phyloP scores from a whole-genome alignment of 441 rosid species.

The Corymbia calophylla region DNA sequence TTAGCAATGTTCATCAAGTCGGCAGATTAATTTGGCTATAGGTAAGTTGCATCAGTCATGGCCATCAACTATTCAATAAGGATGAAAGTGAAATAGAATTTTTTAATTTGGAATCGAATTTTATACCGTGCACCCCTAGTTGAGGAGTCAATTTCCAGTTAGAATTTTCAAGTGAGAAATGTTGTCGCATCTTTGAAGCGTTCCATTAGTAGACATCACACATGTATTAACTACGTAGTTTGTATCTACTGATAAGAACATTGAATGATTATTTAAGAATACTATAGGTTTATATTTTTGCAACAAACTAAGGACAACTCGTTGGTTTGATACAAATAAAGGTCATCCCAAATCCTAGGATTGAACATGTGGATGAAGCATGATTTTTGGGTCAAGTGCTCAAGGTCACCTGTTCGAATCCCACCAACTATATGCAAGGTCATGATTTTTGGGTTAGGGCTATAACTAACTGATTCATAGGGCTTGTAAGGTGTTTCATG shows the following conservation, averaged over 20 bases:
- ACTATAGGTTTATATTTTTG: neutral
- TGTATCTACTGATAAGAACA: neutral
- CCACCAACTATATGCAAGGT: rapidly evolving
- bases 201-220: neutral
- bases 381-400: neutral
- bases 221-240: neutral
- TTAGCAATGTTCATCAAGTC: neutral
- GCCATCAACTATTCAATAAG: neutral
- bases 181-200: neutral
- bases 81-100: neutral
- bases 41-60: neutral
- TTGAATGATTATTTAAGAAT: neutral
- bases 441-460: neutral
- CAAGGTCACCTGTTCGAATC: rapidly evolving
- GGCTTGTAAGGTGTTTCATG: neutral
- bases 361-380: neutral
- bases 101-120: neutral
- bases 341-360: neutral
- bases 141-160: neutral
- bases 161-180: neutral
- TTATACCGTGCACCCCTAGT: neutral
- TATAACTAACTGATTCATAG: rapidly evolving
- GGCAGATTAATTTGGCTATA: neutral
- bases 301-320: neutral
- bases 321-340: neutral